phyloP scores from a whole-genome alignment of 2,329 filamentous ascomycete species.

The Alternaria consortialis region DNA sequence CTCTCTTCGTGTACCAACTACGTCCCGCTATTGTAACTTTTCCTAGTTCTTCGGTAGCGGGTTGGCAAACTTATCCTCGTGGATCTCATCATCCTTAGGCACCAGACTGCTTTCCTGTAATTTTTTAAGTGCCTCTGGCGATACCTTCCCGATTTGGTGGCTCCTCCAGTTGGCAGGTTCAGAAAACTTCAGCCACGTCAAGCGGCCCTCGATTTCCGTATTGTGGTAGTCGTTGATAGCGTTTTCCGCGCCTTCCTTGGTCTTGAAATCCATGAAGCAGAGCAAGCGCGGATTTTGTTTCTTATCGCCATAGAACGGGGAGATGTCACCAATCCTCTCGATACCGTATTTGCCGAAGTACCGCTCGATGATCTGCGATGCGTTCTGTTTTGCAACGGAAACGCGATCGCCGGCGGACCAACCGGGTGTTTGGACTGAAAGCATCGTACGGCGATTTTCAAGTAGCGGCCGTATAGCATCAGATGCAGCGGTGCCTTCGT shows the following conservation, averaged over 20 bases:
- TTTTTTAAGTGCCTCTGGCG: conserved; percentile 17
- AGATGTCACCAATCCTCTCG: conserved; percentile 21
- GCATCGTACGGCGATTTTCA: conserved; percentile 30
- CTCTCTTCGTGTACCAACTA: background rate
- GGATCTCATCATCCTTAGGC: conserved; percentile 13
- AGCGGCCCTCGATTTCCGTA: conserved; percentile 23
- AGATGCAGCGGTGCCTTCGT: conserved; percentile 15
- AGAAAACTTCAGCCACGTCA: conserved; percentile 9
- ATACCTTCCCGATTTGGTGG: conserved; percentile 27
- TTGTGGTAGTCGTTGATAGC: conserved; percentile 25
- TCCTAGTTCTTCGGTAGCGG: conserved; percentile 4
- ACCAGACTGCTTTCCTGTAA: conserved; percentile 28
- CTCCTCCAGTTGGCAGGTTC: conserved; percentile 16
- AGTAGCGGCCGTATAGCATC: conserved; percentile 24
- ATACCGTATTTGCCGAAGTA: conserved; percentile 28
- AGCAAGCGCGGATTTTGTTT: conserved; percentile 22
- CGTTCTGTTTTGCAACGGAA: conserved; percentile 1
- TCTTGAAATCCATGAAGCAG: conserved; percentile 33
- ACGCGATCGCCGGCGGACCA: conserved; percentile 18
- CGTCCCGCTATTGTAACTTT: background rate
- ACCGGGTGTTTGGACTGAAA: conserved; percentile 29
- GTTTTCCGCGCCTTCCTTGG: conserved; percentile 32
- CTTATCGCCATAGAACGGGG: conserved; percentile 16
- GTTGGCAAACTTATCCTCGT: conserved; percentile 24
- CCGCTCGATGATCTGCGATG: conserved; percentile 15